Percentiles rank a stretch among this genome's conserved stretches.
Evolutionary conservation across 108 stramenopile genomes (phyloP).

Genomic region (Discostella pseudostelligera): DNA sequence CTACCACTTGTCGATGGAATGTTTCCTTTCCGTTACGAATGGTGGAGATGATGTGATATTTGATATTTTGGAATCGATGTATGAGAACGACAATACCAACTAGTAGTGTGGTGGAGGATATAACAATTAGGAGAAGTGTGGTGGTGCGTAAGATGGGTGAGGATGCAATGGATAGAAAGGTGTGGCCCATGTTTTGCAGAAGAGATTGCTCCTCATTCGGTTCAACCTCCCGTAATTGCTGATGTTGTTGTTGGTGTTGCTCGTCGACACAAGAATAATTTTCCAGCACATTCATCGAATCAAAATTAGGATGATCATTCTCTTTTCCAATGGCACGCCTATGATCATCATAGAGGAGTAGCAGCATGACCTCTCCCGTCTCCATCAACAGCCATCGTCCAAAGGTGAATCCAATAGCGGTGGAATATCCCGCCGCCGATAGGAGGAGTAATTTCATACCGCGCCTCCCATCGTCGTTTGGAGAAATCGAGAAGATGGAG

Average conservation of each 20-base stretch:
- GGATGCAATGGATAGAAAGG: slow-evolving; percentile 11
- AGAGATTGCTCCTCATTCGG: background rate
- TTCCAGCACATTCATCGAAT: too few species aligned
- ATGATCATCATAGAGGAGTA: too few species aligned
- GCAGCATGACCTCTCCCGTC: slow-evolving; percentile 25
- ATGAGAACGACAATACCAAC: slow-evolving; percentile 11
- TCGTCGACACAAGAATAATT: background rate
- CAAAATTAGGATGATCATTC: too few species aligned
- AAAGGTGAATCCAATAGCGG: slow-evolving; percentile 8
- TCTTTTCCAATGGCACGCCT: too few species aligned
- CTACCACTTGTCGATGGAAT: background rate
- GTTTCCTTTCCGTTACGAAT: background rate
- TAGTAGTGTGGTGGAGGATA: slow-evolving; percentile 27
- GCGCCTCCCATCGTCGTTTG: too few species aligned
- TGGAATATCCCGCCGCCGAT: slow-evolving; percentile 13
- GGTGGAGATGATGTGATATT: too few species aligned
- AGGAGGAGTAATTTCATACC: slow-evolving; percentile 20
- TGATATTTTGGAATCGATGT: slow-evolving; percentile 1
- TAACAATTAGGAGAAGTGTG: slow-evolving; percentile 16
- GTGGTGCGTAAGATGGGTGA: slow-evolving; percentile 29
- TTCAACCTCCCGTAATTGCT: too few species aligned
- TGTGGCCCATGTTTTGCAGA: slow-evolving; percentile 6
- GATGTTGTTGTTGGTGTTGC: background rate
- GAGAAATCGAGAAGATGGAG: too few species aligned
- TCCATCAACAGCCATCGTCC: slow-evolving; percentile 25